Conservation (phyloP, 129 eudicot genomes). For the Flaveria sonorensis region DNA sequence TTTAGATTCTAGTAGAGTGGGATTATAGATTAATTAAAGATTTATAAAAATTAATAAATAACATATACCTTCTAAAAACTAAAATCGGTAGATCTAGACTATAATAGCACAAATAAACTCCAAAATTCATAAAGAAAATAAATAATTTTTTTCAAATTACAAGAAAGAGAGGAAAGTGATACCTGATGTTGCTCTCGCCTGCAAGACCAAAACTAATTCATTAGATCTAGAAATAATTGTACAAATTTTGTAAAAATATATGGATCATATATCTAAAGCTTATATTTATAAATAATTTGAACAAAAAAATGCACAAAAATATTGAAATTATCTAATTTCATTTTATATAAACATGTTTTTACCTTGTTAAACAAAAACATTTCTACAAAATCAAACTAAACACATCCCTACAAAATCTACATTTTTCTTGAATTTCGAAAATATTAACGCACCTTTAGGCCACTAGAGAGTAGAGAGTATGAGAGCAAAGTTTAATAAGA, state of each 20-base stretch:
- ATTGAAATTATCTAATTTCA: neutral
- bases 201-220: neutral
- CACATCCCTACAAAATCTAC: neutral
- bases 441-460: conserved; percentile 17
- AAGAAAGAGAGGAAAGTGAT: neutral
- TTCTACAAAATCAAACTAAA: neutral
- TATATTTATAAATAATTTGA: neutral
- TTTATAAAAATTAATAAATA: too few species aligned
- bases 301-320: neutral
- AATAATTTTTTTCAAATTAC: neutral
- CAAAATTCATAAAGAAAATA: neutral
- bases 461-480: neutral
- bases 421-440: neutral
- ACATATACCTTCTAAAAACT: neutral
- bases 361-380: neutral
- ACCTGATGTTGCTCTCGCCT: conserved; percentile 30
- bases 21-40: too few species aligned
- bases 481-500: neutral
- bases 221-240: neutral
- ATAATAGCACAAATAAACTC: neutral
- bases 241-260: neutral
- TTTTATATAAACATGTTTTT: neutral
- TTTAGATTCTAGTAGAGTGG: too few species aligned
- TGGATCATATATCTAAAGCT: neutral
- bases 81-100: neutral